Evolutionary conservation across 2,329 filamentous ascomycete genomes (phyloP), one percentile per base, ranked within the genome.

Genomic region (Talaromyces islandicus): DNA sequence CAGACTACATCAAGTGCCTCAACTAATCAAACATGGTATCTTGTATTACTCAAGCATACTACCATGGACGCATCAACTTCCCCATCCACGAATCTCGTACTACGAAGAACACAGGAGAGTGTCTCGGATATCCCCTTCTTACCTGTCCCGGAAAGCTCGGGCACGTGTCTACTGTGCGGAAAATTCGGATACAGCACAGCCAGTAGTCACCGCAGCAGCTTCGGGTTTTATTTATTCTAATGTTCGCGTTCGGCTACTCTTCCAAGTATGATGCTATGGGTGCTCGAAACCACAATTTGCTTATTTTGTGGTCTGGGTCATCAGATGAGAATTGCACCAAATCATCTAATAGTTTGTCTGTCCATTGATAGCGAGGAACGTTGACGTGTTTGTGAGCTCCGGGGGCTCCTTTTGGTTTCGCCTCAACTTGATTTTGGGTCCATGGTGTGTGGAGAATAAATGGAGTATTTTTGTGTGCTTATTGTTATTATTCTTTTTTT

Each of bases 371-470:
- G 19, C 43, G 43, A 24, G 19, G 43, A 46, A 24, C 12, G 19
- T 46, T 46, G 41, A 46, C n/a, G 41, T 46, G 41, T 46, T 46
- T 46, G 41, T 46, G 43, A 46, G 43, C 19, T 46, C 19, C 43
- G 19, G 43, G 5, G 43, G 32, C 11, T 19, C n/a, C 54, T 50
- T 56, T 56, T 51, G 55, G 58, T 60, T 52, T 56, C 54, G 43
- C 54, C 41, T 54, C 35, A 51, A 54, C 38, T 35, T 56, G 48
- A 38, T 5, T 54, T 56, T 14, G 32, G 41, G 38, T 57, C 21
- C n/a, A 38, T 58, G 59, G 29, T 54, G 27, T 48, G 52, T 60
- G 51, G 50, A 54, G 27, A 50, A 38, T 55, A 55, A 30, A 29
- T 55, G 51, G 30, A 48, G 43, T 52, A 52, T 46, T 46, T 46